Base-by-base conservation (phyloP, 2,329 filamentous ascomycete species). In the Fusarium albosuccineum region DNA sequence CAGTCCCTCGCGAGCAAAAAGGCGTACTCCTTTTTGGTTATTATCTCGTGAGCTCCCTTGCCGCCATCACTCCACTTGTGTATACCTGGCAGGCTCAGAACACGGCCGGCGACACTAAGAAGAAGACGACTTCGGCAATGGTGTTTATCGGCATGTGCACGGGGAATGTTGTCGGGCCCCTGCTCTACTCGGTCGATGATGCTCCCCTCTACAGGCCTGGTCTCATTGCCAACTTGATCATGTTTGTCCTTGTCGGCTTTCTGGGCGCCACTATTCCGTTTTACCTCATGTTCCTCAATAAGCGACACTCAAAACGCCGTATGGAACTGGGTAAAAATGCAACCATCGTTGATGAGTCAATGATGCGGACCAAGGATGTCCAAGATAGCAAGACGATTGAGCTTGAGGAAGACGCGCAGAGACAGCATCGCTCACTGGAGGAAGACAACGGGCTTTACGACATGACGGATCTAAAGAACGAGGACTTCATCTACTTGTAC, bases 41-140 rank as follows among this genome's bases (percentile, higher is more conserved):
- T 70, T 88, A 87, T 59, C 78, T 88, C 41, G 86, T 88, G 40
- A 88, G 85, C 0, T 82, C 88, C 8, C 89, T 89, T 52, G 86
- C 87, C 0, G 88, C 73, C 9, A 80, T 82, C 33, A 84, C 86
- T 2, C 87, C 86, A 0, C 75, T 88, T 54, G 83, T 88, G 22
- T 87, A 86, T 70, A 83, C 83, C 0, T 87, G 85, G 85, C 83
- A 82, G 0, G 83, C 82, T 0, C 85, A 86, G 51, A 89, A 89
- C 65, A 87, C 89, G 0, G 89, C 82, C 2, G 89, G 89, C 1
- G 88, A 91, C 61, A 91, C 89, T 0, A 91, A 91, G 74, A 85
- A 87, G 62, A 91, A 91, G 71, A 83, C 87, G 3, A 89, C 85
- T 0, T 90, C 87, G 0, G 87, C 81, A 2, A 82, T 88, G 13